Evolutionary conservation across 345 rosid genomes (phyloP).

Genomic region (Kernera saxatilis): DNA sequence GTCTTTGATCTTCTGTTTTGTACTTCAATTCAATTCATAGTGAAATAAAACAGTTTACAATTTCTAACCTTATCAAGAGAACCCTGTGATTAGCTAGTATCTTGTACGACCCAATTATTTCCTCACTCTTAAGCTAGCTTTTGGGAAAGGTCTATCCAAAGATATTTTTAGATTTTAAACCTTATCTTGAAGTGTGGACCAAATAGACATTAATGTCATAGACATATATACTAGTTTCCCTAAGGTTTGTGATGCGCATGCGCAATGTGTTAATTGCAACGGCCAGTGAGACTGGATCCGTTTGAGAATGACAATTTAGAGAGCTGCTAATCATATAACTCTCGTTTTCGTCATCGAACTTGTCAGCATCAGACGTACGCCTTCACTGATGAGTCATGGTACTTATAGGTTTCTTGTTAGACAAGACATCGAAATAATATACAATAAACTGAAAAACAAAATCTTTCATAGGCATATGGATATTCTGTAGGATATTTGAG

Average conservation of each 20-base stretch:
- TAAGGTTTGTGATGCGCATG: too few relatives aligned
- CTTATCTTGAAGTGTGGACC: neutral
- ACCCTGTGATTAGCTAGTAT: too few relatives aligned
- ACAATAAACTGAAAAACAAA: neutral
- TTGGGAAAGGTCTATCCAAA: neutral
- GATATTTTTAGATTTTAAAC: neutral
- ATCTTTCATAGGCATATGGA: neutral
- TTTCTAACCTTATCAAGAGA: too few relatives aligned
- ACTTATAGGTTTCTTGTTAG: neutral
- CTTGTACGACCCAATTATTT: too few relatives aligned
- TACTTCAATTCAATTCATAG: too few relatives aligned
- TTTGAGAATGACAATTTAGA: too few relatives aligned
- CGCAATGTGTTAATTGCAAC: too few relatives aligned
- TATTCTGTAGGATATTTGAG: neutral
- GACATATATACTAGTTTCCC: too few relatives aligned
- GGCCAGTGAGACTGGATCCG: too few relatives aligned
- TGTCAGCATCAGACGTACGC: slow-evolving; percentile 48
- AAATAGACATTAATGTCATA: too few relatives aligned
- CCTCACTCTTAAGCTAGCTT: neutral
- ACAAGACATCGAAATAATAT: neutral
- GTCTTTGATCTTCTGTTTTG: too few relatives aligned
- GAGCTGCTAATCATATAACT: slow-evolving; percentile 63
- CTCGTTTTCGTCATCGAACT: slow-evolving; percentile 67
- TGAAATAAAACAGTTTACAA: too few relatives aligned
- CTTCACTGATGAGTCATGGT: neutral